Conservation (phyloP, 2,329 filamentous ascomycete genomes). For the Aureobasidium sp. region DNA sequence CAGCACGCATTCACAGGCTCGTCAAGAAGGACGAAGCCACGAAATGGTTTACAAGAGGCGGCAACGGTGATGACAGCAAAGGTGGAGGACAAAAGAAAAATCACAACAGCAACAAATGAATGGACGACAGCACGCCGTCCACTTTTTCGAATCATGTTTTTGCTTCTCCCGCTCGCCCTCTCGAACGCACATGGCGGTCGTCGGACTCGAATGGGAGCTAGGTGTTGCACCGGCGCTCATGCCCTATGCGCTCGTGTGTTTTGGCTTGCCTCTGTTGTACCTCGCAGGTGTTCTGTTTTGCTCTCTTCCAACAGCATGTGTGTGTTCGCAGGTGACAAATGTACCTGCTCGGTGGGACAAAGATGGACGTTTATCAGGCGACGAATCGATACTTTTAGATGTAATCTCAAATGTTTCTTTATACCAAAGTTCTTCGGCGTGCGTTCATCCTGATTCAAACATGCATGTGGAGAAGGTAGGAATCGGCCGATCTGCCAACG, state of each 20-base stretch:
- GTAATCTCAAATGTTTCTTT: slow-evolving; percentile 12
- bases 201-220: neutral
- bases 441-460: neutral
- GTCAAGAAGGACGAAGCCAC: neutral
- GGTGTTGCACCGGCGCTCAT: neutral
- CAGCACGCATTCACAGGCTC: neutral
- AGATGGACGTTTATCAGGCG: neutral
- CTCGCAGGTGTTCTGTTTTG: neutral
- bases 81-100: slow-evolving; percentile 2
- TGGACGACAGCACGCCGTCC: slow-evolving; percentile 6
- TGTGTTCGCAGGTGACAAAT: neutral
- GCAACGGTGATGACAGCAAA: slow-evolving; percentile 4
- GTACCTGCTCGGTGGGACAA: neutral
- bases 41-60: slow-evolving; percentile 7
- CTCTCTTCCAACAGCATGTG: neutral
- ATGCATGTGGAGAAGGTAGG: neutral
- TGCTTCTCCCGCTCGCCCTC: neutral
- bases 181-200: neutral
- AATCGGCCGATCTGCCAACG: slow-evolving; percentile 1
- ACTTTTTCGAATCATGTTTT: neutral
- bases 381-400: slow-evolving; percentile 1
- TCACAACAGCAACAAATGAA: slow-evolving; percentile 8
- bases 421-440: neutral
- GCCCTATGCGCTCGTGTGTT: neutral
- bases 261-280: neutral